Base-by-base conservation (phyloP, 2,329 filamentous ascomycete genomes). In the Pseudogymnoascus sp. region DNA sequence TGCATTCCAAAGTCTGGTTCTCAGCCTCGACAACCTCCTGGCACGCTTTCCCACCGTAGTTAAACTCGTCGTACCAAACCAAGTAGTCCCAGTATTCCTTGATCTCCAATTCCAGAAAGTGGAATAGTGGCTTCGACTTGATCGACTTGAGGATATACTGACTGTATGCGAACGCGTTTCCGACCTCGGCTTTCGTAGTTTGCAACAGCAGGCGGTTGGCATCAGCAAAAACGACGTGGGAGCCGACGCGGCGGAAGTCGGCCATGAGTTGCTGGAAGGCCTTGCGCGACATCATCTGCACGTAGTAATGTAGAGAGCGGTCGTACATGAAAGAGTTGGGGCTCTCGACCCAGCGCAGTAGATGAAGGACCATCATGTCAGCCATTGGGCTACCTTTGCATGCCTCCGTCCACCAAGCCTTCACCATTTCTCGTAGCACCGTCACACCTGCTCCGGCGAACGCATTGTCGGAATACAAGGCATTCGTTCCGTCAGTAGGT, bases 21-120 rank as follows among this genome's bases (percentile, higher is more conserved):
- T 93, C 91, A 9, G 81, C 81, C 68, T 87, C 87, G 7, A 89
- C 82, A 3, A 97, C 90, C 70, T 95, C 85, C 60, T 88, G 85
- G 68, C 91, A 96, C 3, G 90, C 95, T 72, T 96, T 96, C 65
- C 95, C 95, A 63, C 95, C 96, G 71, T 97, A 97, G 79, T 99
- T 99, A 81, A 93, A 97, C 76, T 97, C 91, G 70, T 99, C 95
- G 69, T 97, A 97, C 95, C 95, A 99, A 3, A 97, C 87, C 0
- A 99, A 85, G 71, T 97, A 97, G 75, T 99, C 95, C 95, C 95
- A 99, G 76, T 97, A 99, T 74, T 99, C 95, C 69, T 93, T 96
- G 75, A 99, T 95, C 70, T 97, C 91, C 2, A 99, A 82, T 70
- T 99, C 95, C 67, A 99, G 87, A 73, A 99, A 99, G 75, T 97